A percentile compares a stretch with the other conserved stretches of the same genome.
Evolutionary conservation across 2,329 filamentous ascomycete species (phyloP).

Genomic region (Claviceps spartinae): DNA sequence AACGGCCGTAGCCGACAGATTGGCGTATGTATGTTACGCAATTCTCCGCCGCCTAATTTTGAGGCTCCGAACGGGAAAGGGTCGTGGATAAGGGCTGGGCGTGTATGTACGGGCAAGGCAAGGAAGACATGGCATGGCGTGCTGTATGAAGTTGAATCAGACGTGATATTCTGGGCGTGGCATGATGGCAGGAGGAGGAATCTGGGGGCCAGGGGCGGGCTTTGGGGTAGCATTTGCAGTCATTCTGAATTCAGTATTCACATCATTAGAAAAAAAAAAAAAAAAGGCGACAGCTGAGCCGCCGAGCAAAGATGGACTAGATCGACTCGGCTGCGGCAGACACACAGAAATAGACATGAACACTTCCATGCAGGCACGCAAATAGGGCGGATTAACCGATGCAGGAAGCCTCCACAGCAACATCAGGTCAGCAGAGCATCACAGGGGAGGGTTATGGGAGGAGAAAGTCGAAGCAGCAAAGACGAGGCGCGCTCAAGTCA

Average conservation of each 20-base stretch:
- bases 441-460: neutral
- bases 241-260: neutral
- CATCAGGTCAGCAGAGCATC: no score
- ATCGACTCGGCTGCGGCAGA: neutral
- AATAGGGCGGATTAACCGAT: neutral
- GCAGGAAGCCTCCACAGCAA: no score
- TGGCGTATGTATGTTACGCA: neutral
- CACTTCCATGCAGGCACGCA: neutral
- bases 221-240: neutral
- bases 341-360: neutral
- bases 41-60: constrained; percentile 2
- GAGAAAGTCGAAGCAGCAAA: neutral
- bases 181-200: neutral
- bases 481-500: neutral
- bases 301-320: neutral
- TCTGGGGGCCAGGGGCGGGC: no score
- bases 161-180: neutral
- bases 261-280: no score
- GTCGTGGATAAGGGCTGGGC: neutral
- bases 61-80: neutral
- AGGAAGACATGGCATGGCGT: neutral
- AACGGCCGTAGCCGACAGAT: neutral
- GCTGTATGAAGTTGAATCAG: neutral
- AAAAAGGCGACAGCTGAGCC: neutral
- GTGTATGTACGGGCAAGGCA: neutral